Percentiles rank a stretch among this genome's conserved stretches.
These are phyloP conservation scores for Suillus subluteus DNA, from an alignment of 768 basidiomycete species.

Conservation along the genomic window DNA sequence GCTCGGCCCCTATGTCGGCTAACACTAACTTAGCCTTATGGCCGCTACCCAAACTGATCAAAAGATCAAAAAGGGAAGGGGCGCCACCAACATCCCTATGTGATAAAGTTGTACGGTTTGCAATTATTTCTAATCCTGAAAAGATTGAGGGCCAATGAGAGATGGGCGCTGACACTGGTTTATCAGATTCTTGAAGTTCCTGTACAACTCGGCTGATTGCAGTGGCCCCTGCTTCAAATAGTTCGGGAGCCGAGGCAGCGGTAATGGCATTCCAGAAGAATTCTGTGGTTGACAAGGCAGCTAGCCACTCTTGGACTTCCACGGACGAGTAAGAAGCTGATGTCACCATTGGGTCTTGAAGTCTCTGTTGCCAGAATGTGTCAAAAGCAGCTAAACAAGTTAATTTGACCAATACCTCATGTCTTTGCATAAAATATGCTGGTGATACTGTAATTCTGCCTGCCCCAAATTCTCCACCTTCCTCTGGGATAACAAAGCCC, in stretches of 20 bases:
- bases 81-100: background rate
- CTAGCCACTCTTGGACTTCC: background rate
- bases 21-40: background rate
- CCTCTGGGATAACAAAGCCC: no score
- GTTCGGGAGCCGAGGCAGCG: background rate
- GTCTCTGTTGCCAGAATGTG: background rate
- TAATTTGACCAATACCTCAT: no score
- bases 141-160: constrained; percentile 11
- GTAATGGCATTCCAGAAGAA: background rate
- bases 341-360: background rate
- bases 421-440: no score
- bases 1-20: background rate
- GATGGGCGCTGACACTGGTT: background rate
- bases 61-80: constrained; percentile 8
- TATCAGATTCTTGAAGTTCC: background rate
- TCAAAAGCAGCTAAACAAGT: no score
- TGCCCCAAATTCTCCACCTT: no score
- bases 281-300: background rate
- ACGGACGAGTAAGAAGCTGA: background rate
- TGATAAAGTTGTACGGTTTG: background rate
- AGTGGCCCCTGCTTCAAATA: background rate
- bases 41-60: constrained; percentile 10
- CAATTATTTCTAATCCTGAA: constrained; percentile 10
- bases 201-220: background rate
- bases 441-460: no score